A percentile compares a stretch with the other conserved stretches of the same genome.
phyloP scores from a whole-genome alignment of 306 rosid species.

The Psophocarpus tetragonolobus region DNA sequence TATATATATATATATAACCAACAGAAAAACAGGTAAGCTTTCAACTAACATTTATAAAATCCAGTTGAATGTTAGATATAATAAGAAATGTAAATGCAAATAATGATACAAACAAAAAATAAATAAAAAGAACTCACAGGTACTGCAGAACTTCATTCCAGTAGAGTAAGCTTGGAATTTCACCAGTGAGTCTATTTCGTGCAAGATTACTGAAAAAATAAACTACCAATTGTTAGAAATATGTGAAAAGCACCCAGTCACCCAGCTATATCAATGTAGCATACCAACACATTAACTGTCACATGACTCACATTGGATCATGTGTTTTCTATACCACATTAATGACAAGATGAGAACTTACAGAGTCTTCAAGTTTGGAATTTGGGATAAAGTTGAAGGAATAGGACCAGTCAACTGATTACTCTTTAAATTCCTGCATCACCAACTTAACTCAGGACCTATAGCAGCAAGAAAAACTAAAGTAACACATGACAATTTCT shows the following conservation, averaged over 20 bases:
- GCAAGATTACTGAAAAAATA: slow-evolving; percentile 7
- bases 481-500: background rate
- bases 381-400: slow-evolving; percentile 5
- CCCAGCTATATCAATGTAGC: background rate
- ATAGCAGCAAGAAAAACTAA: background rate
- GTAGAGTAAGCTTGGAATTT: slow-evolving; percentile 11
- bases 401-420: slow-evolving; percentile 17
- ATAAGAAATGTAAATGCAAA: background rate
- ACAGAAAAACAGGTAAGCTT: background rate
- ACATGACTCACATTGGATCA: background rate
- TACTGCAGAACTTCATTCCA: slow-evolving; percentile 18
- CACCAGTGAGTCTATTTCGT: slow-evolving; percentile 10
- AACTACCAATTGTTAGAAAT: background rate
- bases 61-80: background rate
- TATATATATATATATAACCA: background rate
- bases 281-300: background rate
- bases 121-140: background rate
- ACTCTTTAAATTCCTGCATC: slow-evolving; percentile 21
- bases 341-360: background rate
- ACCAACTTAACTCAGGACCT: background rate
- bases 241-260: background rate
- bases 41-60: background rate
- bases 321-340: background rate
- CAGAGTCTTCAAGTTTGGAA: slow-evolving; percentile 21
- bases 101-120: background rate